phyloP scores from a whole-genome alignment of 1,139 yeast species.

The Nakaseomyces sp. region DNA sequence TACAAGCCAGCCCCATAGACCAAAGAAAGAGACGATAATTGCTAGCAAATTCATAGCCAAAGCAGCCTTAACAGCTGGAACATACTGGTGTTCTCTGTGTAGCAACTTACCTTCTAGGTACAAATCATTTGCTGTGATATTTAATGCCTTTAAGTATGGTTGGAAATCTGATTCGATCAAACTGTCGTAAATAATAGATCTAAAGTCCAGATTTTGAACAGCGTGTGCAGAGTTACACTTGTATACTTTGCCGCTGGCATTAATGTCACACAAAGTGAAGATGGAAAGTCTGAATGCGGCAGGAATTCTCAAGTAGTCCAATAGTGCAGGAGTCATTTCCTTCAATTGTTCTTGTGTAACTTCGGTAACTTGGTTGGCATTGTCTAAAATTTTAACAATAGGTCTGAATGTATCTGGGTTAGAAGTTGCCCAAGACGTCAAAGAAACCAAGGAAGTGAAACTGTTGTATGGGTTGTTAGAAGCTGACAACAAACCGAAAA shows the following conservation, averaged over 20 bases:
- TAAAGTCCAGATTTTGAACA: constrained; percentile 25
- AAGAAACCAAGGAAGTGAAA: constrained; percentile 21
- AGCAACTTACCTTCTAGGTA: constrained; percentile 27
- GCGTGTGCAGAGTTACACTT: constrained; percentile 25
- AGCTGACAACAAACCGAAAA: constrained; percentile 20
- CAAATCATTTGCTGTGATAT: constrained; percentile 23
- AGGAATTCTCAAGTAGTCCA: constrained; percentile 24
- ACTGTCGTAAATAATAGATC: constrained; percentile 25
- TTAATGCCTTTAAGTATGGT: constrained; percentile 27
- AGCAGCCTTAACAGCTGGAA: constrained; percentile 26
- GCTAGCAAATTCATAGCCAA: constrained; percentile 25
- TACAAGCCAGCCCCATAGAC: constrained; percentile 11
- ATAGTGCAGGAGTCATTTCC: constrained; percentile 20
- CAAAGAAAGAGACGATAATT: constrained; percentile 21
- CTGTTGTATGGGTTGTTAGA: constrained; percentile 25
- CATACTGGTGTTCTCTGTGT: constrained; percentile 24
- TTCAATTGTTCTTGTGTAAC: constrained; percentile 19
- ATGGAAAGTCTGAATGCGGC: constrained; percentile 26
- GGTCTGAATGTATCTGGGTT: constrained; percentile 23
- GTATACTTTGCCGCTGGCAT: constrained; percentile 16
- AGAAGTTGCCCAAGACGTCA: constrained; percentile 23
- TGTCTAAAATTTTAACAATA: constrained; percentile 18
- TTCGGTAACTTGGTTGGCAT: constrained; percentile 13
- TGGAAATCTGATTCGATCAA: constrained; percentile 25
- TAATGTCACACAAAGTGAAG: constrained; percentile 26